Percentiles rank a stretch among this genome's conserved stretches.
phyloP scores from a whole-genome alignment of 2,329 filamentous ascomycete genomes.

The Colletotrichum orbiculare region DNA sequence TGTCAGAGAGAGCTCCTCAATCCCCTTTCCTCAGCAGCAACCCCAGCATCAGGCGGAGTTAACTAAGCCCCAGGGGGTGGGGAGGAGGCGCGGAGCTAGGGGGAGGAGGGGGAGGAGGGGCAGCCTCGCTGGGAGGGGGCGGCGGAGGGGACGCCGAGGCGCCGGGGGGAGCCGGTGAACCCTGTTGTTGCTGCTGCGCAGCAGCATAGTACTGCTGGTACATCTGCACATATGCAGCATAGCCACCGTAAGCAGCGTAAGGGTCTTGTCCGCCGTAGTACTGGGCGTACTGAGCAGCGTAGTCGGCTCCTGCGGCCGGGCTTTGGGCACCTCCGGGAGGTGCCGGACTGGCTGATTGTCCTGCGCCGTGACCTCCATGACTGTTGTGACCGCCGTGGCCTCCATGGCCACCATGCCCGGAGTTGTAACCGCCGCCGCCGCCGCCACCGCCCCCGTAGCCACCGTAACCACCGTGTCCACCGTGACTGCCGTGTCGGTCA shows the following conservation, averaged over 20 bases:
- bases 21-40: no score
- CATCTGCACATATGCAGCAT: constrained; percentile 79
- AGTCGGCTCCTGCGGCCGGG: constrained; percentile 63
- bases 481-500: constrained; percentile 52
- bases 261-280: constrained; percentile 83
- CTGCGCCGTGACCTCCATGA: constrained; percentile 36
- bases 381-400: constrained; percentile 52
- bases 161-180: constrained; percentile 57
- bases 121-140: constrained; percentile 68
- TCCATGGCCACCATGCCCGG: constrained; percentile 46
- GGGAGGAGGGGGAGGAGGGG: constrained; percentile 73
- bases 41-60: no score
- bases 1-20: no score
- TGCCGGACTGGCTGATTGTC: constrained; percentile 40
- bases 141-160: constrained; percentile 65
- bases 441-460: constrained; percentile 43
- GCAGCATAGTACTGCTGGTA: constrained; percentile 78
- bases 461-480: constrained; percentile 50
- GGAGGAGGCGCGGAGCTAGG: constrained; percentile 67
- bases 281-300: constrained; percentile 84
- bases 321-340: constrained; percentile 48
- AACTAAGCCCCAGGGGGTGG: constrained; percentile 54
- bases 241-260: constrained; percentile 92
- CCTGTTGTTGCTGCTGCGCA: constrained; percentile 61
- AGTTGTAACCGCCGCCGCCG: constrained; percentile 31